Base-by-base conservation (phyloP, 768 basidiomycete genomes). In the Kwoniella pini region DNA sequence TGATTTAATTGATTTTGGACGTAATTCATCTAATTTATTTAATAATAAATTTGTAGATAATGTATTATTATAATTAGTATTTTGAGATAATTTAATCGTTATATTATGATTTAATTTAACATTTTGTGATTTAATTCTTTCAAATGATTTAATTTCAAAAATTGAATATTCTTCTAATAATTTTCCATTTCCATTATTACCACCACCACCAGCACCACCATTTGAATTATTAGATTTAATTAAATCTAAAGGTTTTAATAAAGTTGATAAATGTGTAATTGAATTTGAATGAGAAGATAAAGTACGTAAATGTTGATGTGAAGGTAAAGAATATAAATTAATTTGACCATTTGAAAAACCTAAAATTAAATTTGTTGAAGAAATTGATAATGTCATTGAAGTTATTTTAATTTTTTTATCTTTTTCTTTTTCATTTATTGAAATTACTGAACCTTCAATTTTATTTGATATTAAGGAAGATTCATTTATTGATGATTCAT, bases 231-330 rank as follows among this genome's bases (percentile, higher is more conserved):
- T 36, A 60, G 51, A 59, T 50, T 50, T 38, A 39, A 91, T 82
- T 42, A 98, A 83, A 76, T 98, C 94, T 17, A 85, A 83, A 1
- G 95, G 96, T 67, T 88, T 89, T 49, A 94, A 82, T 79, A 98
- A 83, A 2, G 90, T 88, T 44, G 83, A 79, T 5, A 99, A 78
- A 77, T 86, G 81, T 15, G 90, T 86, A 74, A 97, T 86, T 4
- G 79, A 71, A 0, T 87, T 82, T 17, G 85, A 56, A 10, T 77
- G 77, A 0, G 78, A 68, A 15, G 65, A 38, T 65, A 97, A 86
- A 26, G 88, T 88, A 45, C 93, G 88, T 26, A 96, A 80, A 27
- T 86, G 85, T 74, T 98, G 94, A 71, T 93, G 90, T 0, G 95
- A 95, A 1, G 90, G 85, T 28, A 95, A 84, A 63, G 96, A 90